Evolutionary conservation across 352 stramenopile species (phyloP).

Genomic region (Phytophthora quininea): DNA sequence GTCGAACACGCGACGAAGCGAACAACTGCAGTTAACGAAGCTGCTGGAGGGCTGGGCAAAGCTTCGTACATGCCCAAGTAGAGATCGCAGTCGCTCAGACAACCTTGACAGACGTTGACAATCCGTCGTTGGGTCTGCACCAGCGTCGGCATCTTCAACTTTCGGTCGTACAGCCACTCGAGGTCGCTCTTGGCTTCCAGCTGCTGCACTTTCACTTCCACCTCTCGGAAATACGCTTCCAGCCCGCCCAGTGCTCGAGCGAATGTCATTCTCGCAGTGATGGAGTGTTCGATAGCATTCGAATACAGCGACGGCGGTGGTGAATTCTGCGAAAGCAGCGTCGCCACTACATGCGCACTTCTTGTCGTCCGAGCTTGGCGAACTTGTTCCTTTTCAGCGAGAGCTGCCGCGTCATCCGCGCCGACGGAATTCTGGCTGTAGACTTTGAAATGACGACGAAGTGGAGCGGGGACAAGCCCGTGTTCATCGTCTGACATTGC

Average conservation of each 20-base stretch:
- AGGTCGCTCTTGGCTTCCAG: slow-evolving; percentile 27
- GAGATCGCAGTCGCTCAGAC: slow-evolving; percentile 71
- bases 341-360: slow-evolving; percentile 58
- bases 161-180: slow-evolving; percentile 13
- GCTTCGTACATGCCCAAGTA: slow-evolving; percentile 72
- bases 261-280: slow-evolving; percentile 68
- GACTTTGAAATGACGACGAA: slow-evolving; percentile 65
- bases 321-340: slow-evolving; percentile 17
- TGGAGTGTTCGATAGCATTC: slow-evolving; percentile 45
- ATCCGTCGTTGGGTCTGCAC: slow-evolving; percentile 68
- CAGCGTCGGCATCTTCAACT: slow-evolving; percentile 54
- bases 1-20: slow-evolving; percentile 56
- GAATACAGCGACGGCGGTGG: slow-evolving; percentile 51
- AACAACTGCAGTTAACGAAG: slow-evolving; percentile 39
- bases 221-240: slow-evolving; percentile 43
- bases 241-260: slow-evolving; percentile 42
- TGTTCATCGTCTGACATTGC: slow-evolving; percentile 28
- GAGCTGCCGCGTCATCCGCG: not conserved
- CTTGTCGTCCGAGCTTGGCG: slow-evolving; percentile 48
- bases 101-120: slow-evolving; percentile 56
- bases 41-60: slow-evolving; percentile 42
- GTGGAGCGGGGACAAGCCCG: slow-evolving; percentile 42
- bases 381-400: slow-evolving; percentile 28
- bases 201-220: slow-evolving; percentile 27
- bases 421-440: slow-evolving; percentile 1